Evolutionary conservation across 495 filamentous ascomycete genomes (phyloP).

Genomic region (Neurospora sp.): DNA sequence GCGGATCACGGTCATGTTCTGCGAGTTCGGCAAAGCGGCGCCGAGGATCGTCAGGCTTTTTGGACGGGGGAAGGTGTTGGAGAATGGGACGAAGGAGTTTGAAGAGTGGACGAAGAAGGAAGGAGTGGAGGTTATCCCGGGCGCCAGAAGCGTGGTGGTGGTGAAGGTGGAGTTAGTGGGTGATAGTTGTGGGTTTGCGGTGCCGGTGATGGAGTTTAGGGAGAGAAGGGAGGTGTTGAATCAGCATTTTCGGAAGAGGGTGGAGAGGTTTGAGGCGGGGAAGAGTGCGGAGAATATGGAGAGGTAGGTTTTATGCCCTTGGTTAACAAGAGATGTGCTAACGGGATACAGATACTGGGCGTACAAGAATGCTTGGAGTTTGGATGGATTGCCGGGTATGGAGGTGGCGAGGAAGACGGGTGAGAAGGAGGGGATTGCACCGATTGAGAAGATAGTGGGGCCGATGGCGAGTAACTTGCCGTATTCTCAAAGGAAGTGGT

Average conservation of each 20-base stretch:
- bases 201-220: conserved; percentile 44
- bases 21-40: conserved; percentile 39
- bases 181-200: conserved; percentile 41
- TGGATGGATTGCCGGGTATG: conserved; percentile 47
- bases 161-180: conserved; percentile 58
- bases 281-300: conserved; percentile 42
- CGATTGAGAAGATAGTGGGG: conserved; percentile 44
- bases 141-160: conserved; percentile 51
- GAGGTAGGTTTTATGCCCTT: conserved; percentile 15
- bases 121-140: conserved; percentile 30
- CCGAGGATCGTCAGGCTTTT: conserved; percentile 65
- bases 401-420: conserved; percentile 28
- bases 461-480: conserved; percentile 9
- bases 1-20: conserved; percentile 62
- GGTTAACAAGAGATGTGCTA: too few relatives aligned
- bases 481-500: not conserved
- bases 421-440: conserved; percentile 31
- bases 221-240: conserved; percentile 36
- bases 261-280: conserved; percentile 28
- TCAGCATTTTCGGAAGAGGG: conserved; percentile 37
- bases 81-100: conserved; percentile 42
- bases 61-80: conserved; percentile 55
- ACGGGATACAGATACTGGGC: conserved; percentile 41
- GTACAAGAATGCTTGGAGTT: conserved; percentile 41
- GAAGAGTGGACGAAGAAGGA: conserved; percentile 35